Evolutionary conservation across 2,329 filamentous ascomycete species (phyloP).

Genomic region (Penicillium paneum): DNA sequence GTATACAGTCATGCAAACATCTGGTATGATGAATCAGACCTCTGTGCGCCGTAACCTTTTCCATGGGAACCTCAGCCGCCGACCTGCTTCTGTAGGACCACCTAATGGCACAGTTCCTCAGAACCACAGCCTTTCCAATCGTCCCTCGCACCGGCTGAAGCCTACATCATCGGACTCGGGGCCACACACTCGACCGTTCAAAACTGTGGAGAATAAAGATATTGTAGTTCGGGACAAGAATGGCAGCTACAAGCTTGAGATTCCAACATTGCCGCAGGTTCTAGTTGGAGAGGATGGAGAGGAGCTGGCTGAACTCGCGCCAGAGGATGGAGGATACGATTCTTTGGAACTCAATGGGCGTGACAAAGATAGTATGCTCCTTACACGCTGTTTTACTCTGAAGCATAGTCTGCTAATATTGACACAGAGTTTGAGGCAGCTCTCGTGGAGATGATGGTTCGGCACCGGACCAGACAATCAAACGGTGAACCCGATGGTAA

Average conservation of each 20-base stretch:
- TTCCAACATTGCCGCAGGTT: conserved; percentile 41
- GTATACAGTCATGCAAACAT: background rate
- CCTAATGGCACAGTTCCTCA: conserved; percentile 19
- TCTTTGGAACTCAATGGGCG: conserved; percentile 35
- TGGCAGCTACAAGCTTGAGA: conserved; percentile 48
- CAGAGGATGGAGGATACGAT: conserved; percentile 56
- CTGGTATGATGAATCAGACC: conserved; percentile 26
- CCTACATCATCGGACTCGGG: conserved; percentile 21
- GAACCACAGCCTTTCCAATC: conserved; percentile 17
- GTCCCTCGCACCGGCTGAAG: conserved; percentile 25
- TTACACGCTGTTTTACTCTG: background rate
- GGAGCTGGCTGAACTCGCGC: conserved; percentile 45
- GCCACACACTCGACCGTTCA: conserved; percentile 19
- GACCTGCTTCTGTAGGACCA: conserved; percentile 35
- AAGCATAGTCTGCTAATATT: conserved; percentile 5
- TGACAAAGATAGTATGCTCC: conserved; percentile 42
- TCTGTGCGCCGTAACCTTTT: conserved; percentile 47
- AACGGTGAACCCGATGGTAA: conserved; percentile 63
- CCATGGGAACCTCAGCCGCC: conserved; percentile 43
- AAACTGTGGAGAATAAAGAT: conserved; percentile 40
- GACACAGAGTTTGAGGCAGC: conserved; percentile 46
- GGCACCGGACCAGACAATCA: conserved; percentile 49
- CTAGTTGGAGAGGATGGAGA: conserved; percentile 40
- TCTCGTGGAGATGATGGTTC: conserved; percentile 44
- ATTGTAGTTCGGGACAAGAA: conserved; percentile 51